phyloP scores from a whole-genome alignment of 2,329 filamentous ascomycete species.

The Boeremia exigua region DNA sequence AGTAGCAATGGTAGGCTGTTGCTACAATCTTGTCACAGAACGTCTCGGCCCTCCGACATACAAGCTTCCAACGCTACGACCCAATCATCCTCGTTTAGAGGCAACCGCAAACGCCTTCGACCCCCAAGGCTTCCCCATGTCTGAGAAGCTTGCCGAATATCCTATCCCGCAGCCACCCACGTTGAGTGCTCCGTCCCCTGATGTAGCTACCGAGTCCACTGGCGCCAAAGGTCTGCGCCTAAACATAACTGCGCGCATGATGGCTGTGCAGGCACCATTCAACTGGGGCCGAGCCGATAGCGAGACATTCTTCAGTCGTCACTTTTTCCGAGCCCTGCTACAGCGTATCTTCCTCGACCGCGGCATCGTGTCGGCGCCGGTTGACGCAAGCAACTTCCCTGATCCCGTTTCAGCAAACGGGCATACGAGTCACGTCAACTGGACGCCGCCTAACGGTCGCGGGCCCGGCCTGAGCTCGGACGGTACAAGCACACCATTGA shows the following conservation, averaged over 20 bases:
- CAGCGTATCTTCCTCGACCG: constrained; percentile 92
- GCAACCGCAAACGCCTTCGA: constrained; percentile 76
- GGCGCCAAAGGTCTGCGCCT: constrained; percentile 69
- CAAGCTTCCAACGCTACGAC: constrained; percentile 79
- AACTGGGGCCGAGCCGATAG: constrained; percentile 89
- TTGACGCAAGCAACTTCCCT: constrained; percentile 30
- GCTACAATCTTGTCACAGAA: constrained; percentile 96
- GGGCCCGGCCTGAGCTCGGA: constrained; percentile 50
- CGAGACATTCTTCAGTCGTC: constrained; percentile 85
- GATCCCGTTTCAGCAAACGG: constrained; percentile 51
- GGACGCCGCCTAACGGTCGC: constrained; percentile 55
- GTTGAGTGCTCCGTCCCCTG: background rate
- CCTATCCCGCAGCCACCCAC: constrained; percentile 25
- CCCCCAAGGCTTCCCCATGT: constrained; percentile 94
- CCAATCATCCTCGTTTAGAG: constrained; percentile 72
- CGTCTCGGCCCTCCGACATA: constrained; percentile 84
- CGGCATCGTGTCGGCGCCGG: constrained; percentile 71
- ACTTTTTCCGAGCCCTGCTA: constrained; percentile 89
- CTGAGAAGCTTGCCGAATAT: constrained; percentile 67
- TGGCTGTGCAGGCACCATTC: constrained; percentile 92
- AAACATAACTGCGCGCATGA: constrained; percentile 97
- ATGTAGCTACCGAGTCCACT: constrained; percentile 4
- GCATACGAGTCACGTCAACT: constrained; percentile 42
- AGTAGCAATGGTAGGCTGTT: constrained; percentile 96
- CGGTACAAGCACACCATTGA: constrained; percentile 75